A percentile compares a stretch with the other conserved stretches of the same genome.
Evolutionary conservation across 768 basidiomycete genomes (phyloP).

Genomic region (Russula ochroleuca): DNA sequence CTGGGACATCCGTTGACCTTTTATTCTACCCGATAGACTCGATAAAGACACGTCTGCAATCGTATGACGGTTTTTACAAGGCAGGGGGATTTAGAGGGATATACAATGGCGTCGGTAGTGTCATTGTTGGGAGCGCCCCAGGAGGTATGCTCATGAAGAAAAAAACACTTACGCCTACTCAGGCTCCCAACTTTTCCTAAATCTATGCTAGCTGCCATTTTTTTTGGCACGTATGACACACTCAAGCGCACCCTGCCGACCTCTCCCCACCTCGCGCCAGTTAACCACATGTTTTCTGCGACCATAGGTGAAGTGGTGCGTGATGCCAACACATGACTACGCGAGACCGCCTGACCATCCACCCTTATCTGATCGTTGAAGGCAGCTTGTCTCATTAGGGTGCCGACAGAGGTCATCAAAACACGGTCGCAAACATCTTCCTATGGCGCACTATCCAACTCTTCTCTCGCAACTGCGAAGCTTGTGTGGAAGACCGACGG

Average conservation of each 20-base stretch:
- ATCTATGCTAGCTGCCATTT: conserved; percentile 69
- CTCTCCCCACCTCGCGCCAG: conserved; percentile 54
- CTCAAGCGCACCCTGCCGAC: conserved; percentile 74
- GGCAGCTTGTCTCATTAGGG: conserved; percentile 88
- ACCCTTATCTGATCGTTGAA: conserved; percentile 31
- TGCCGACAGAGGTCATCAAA: conserved; percentile 96
- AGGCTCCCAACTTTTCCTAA: not conserved
- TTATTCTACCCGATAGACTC: conserved; percentile 98
- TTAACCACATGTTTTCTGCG: conserved; percentile 56
- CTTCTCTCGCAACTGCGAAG: conserved; percentile 57
- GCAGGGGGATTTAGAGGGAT: conserved; percentile 89
- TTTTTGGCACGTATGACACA: conserved; percentile 92
- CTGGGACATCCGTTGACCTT: conserved; percentile 90
- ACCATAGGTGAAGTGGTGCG: conserved; percentile 53
- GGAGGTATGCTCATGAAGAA: conserved; percentile 56
- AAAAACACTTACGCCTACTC: not conserved
- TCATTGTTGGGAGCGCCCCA: conserved; percentile 90
- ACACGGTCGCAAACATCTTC: conserved; percentile 84
- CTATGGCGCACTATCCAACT: conserved; percentile 53
- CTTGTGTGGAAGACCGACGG: conserved; percentile 60
- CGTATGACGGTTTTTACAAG: conserved; percentile 74
- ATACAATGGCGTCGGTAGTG: conserved; percentile 92
- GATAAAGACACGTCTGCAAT: conserved; percentile 91
- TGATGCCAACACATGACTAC: not conserved
- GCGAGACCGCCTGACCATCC: conserved; percentile 7